Base-by-base conservation (phyloP, 352 stramenopile species). In the Pythium dissimile region DNA sequence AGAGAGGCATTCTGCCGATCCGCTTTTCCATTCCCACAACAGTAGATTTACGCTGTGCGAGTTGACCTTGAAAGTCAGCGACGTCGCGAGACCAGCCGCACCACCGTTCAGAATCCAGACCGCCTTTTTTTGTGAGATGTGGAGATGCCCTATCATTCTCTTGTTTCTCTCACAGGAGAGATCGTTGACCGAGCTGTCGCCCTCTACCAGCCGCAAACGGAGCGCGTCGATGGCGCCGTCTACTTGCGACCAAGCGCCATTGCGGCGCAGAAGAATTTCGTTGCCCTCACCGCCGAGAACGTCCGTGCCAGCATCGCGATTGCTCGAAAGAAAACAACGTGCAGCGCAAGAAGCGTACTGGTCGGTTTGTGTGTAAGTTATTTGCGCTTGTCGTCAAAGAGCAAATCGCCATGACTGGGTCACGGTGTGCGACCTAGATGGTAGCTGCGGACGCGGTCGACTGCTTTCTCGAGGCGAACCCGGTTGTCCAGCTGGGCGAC, bases 91-190 rank as follows among this genome's bases (percentile, higher is more conserved):
- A 38, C 27, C 27, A 41, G 44, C 44, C 44, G 44, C 28, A 52
- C 44, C 26, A 41, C 44, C 28, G 39, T 39, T 18, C 28, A 13
- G 9, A 52, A 52, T 52, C 28, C 44, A 2, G 46, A 54, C 4
- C 46, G 32, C 9, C 46, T 54, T 21, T 54, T 54, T 30, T 30
- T 44, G 46, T 54, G 46, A 31, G 43, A 54, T 44, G 8, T 43
- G 8, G 46, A 43, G 30, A 23, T 31, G 1, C 24, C 46, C 18
- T 54, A 21, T 54, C 30, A 42, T 31, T 54, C 46, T 42, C 46
- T 54, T 3, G 43, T 51, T 52, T 15, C 26, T 38, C 43, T 51
- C 24, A 23, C 21, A 43, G 46, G 31, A 9, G 30, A 43, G 46
- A 37, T 52, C 30, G 18, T 54, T 31, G 3, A 54, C 6, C 30